Conservation (phyloP, 257 asterid species). For the Forsythia suspensa region DNA sequence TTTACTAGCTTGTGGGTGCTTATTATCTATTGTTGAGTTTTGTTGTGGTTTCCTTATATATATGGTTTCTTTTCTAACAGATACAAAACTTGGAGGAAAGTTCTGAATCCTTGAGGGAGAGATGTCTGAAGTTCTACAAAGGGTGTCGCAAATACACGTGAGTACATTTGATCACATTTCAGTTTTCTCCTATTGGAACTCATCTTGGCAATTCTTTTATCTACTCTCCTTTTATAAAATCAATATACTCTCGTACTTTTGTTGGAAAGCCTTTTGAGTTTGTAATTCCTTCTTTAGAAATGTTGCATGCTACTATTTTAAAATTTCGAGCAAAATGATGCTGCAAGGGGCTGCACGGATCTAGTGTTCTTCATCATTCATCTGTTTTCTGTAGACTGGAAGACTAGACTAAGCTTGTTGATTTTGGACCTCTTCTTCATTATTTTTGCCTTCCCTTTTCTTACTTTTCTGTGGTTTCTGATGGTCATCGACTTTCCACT, state of each 20-base stretch:
- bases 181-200: background rate
- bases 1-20: conserved; percentile 12
- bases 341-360: conserved; percentile 6
- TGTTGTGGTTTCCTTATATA: conserved; percentile 10
- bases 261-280: background rate
- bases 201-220: background rate
- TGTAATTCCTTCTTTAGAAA: background rate
- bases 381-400: conserved; percentile 9
- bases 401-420: conserved; percentile 4
- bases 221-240: background rate
- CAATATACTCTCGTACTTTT: background rate
- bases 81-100: conserved; percentile 93
- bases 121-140: conserved; percentile 93
- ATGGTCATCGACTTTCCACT: conserved; percentile 3
- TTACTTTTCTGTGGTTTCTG: conserved; percentile 7
- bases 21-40: conserved; percentile 6
- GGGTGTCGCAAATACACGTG: conserved; percentile 99
- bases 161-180: conserved; percentile 33
- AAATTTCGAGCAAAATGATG: background rate
- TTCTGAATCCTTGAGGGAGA: conserved; percentile 86
- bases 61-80: conserved; percentile 43
- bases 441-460: background rate
- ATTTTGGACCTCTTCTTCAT: conserved; percentile 3
- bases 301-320: background rate
- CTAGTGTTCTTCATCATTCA: conserved; percentile 8